These are phyloP conservation scores for Hyphochytrium catenoides DNA, from an alignment of 352 stramenopile species.

Conservation along the genomic window DNA sequence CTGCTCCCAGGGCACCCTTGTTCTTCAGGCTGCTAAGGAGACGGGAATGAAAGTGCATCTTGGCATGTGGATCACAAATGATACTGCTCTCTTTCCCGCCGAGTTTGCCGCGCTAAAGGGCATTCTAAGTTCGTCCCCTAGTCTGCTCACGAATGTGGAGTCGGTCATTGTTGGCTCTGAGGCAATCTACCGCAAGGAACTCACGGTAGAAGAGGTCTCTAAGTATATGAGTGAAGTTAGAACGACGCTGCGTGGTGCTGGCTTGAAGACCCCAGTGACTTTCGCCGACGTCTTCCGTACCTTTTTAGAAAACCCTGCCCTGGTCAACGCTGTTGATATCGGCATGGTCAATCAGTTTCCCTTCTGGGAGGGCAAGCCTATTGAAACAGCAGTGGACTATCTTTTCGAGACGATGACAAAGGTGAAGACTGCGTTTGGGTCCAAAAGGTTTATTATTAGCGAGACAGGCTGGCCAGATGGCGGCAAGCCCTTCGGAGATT, in stretches of 20 bases:
- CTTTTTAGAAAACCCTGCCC: constrained; percentile 20
- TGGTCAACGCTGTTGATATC: constrained; percentile 30
- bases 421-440: constrained; percentile 15
- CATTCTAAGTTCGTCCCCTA: too few relatives aligned
- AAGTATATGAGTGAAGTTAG: constrained; percentile 28
- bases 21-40: constrained; percentile 36
- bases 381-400: constrained; percentile 14
- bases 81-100: constrained; percentile 15
- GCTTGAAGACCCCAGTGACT: constrained; percentile 19
- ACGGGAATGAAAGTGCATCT: constrained; percentile 42
- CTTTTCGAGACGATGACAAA: constrained; percentile 19
- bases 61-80: constrained; percentile 27
- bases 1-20: constrained; percentile 34
- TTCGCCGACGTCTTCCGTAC: constrained; percentile 32
- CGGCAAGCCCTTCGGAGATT: constrained; percentile 12
- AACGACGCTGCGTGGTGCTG: constrained; percentile 9
- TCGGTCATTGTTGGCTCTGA: constrained; percentile 31
- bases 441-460: constrained; percentile 34
- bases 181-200: constrained; percentile 32
- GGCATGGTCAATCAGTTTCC: constrained; percentile 32
- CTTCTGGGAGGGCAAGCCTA: constrained; percentile 25
- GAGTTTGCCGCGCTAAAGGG: constrained; percentile 21
- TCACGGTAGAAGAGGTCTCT: constrained; percentile 18
- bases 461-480: constrained; percentile 33
- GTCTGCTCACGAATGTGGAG: constrained; percentile 22